Percentiles rank a stretch among this genome's conserved stretches.
Evolutionary conservation across 2,329 filamentous ascomycete species (phyloP).

Genomic region (Fusarium lateritium): DNA sequence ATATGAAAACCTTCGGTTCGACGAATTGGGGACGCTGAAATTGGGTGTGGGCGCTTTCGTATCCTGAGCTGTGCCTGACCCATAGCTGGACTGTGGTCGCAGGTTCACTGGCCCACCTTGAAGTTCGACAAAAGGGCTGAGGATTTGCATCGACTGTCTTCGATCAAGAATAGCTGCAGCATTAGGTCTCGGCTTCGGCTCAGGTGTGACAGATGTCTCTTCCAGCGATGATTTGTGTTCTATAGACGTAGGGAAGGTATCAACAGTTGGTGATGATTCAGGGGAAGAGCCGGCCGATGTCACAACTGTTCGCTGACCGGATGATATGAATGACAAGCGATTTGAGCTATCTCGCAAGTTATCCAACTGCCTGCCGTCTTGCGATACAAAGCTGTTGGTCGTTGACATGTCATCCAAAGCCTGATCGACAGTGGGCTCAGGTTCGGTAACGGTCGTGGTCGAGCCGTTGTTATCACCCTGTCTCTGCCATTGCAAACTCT

Average conservation of each 20-base stretch:
- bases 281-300: conserved; percentile 71
- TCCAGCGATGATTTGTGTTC: conserved; percentile 40
- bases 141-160: conserved; percentile 66
- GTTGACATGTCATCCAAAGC: conserved; percentile 69
- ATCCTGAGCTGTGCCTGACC: conserved; percentile 29
- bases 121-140: conserved; percentile 61
- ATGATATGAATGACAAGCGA: conserved; percentile 72
- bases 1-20: conserved; percentile 62
- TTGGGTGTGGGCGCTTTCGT: conserved; percentile 58
- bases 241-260: conserved; percentile 59
- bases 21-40: conserved; percentile 67
- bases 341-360: conserved; percentile 69
- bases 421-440: conserved; percentile 55
- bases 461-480: conserved; percentile 25
- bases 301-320: conserved; percentile 71
- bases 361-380: conserved; percentile 72
- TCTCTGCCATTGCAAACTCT: conserved; percentile 33
- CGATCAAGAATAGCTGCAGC: conserved; percentile 66
- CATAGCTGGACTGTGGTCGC: conserved; percentile 44
- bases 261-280: conserved; percentile 68
- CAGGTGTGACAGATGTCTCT: conserved; percentile 48
- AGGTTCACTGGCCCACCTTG: conserved; percentile 48
- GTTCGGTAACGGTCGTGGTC: conserved; percentile 35
- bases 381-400: conserved; percentile 70
- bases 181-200: conserved; percentile 65